A percentile compares a stretch with the other conserved stretches of the same genome.
Conservation (phyloP, 805 yeast genomes). For the Kodamaea kaohsiungensis region DNA sequence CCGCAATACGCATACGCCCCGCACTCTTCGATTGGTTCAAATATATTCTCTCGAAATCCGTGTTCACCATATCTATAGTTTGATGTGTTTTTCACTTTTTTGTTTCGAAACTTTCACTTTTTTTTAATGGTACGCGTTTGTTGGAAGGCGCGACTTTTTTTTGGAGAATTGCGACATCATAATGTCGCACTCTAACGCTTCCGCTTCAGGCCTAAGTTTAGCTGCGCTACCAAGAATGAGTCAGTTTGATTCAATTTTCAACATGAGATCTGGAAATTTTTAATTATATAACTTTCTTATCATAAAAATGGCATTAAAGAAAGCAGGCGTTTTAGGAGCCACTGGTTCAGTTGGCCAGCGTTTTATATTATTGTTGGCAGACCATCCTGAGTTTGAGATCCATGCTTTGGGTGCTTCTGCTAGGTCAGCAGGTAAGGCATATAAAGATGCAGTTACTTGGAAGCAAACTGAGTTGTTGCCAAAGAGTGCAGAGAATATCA, state of each 20-base stretch:
- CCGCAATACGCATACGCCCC: conserved; percentile 94
- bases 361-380: conserved; percentile 77
- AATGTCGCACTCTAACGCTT: background rate
- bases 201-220: background rate
- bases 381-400: conserved; percentile 89
- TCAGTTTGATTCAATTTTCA: conserved; percentile 1
- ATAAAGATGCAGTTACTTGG: conserved; percentile 88
- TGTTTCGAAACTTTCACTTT: background rate
- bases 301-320: conserved; percentile 18
- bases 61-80: conserved; percentile 38
- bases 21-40: conserved; percentile 78
- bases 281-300: background rate
- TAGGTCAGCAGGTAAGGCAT: conserved; percentile 89
- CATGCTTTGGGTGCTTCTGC: conserved; percentile 88
- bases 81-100: conserved; percentile 2
- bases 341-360: conserved; percentile 98
- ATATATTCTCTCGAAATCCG: conserved; percentile 90
- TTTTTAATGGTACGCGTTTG: background rate
- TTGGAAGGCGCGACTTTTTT: background rate
- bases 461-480: conserved; percentile 89
- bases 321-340: conserved; percentile 94
- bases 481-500: conserved; percentile 55
- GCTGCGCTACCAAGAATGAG: background rate
- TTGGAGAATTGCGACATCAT: conserved; percentile 1
- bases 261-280: background rate